These are phyloP conservation scores for Morella rubra DNA, from an alignment of 306 rosid genomes.

Conservation along the genomic window DNA sequence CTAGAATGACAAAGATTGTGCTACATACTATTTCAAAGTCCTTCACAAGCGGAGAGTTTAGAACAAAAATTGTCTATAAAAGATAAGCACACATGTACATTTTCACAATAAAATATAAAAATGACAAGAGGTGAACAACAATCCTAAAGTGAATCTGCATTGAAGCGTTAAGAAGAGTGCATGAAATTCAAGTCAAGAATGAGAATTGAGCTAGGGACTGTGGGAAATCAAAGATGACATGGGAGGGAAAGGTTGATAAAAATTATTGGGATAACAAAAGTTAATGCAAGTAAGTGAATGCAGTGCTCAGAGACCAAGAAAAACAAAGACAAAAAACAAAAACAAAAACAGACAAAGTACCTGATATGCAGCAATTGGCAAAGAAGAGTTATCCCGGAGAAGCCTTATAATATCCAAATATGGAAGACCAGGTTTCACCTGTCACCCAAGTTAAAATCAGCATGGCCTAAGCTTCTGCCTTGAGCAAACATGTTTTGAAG, in stretches of 20 bases:
- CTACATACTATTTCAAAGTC: neutral
- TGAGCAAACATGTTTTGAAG: constrained; percentile 5
- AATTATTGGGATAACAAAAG: neutral
- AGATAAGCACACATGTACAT: neutral
- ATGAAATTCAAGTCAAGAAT: neutral
- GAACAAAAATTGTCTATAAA: neutral
- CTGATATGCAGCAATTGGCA: constrained; percentile 97
- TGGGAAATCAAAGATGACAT: neutral
- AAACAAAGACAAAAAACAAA: too few species aligned
- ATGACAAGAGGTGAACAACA: neutral
- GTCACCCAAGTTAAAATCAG: constrained; percentile 29
- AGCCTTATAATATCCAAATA: constrained; percentile 84
- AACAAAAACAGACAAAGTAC: constrained; percentile 33
- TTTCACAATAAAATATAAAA: neutral
- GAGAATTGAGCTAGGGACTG: neutral
- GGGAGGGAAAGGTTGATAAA: neutral
- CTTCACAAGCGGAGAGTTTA: neutral
- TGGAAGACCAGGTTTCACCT: constrained; percentile 98
- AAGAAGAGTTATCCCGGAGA: constrained; percentile 79
- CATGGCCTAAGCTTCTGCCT: constrained; percentile 1
- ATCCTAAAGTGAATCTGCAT: neutral
- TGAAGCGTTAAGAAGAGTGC: neutral
- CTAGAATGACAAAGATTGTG: neutral
- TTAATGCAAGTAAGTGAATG: constrained; percentile 61
- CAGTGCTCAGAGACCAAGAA: constrained; percentile 32